Percentiles rank a stretch among this genome's conserved stretches.
Conservation (phyloP, 1,284 basidiomycete species). For the Rhodotorula sp. region DNA sequence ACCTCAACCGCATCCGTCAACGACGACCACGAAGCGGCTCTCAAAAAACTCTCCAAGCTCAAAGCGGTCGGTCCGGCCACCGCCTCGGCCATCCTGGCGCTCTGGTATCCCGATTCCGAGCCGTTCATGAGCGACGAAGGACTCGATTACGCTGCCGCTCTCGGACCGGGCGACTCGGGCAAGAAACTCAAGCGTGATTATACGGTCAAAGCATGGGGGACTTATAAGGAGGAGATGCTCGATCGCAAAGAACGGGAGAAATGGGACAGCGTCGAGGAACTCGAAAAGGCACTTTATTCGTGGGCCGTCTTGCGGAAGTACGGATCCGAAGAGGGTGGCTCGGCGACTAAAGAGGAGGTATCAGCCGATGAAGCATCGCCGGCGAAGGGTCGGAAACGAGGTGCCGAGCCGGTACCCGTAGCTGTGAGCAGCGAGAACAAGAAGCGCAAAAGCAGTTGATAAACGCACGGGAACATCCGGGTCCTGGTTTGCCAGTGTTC, state of each 20-base stretch:
- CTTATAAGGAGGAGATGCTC: constrained; percentile 11
- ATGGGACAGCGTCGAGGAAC: constrained; percentile 24
- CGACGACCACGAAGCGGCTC: not conserved
- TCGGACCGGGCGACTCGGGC: constrained; percentile 9
- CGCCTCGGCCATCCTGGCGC: constrained; percentile 36
- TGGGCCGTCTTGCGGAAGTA: constrained; percentile 21
- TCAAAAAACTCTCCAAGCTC: constrained; percentile 24
- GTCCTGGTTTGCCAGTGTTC: too few relatives aligned
- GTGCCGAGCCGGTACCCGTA: too few relatives aligned
- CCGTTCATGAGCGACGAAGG: constrained; percentile 42
- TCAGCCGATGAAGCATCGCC: too few relatives aligned
- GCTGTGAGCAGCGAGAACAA: not conserved
- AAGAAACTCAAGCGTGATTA: constrained; percentile 21
- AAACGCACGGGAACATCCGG: not conserved
- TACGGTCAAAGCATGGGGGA: constrained; percentile 26
- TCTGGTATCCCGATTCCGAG: constrained; percentile 8
- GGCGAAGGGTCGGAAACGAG: not conserved
- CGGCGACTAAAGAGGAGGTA: not conserved
- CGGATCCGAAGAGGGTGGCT: not conserved
- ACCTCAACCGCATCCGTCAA: not conserved
- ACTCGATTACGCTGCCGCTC: constrained; percentile 2
- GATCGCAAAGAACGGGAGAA: constrained; percentile 8
- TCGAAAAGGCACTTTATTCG: constrained; percentile 32
- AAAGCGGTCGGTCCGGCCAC: constrained; percentile 42
- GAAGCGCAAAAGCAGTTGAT: constrained; percentile 3